These are phyloP conservation scores for Diddensiella caesifluorescens DNA, from an alignment of 805 yeast species.

Conservation along the genomic window DNA sequence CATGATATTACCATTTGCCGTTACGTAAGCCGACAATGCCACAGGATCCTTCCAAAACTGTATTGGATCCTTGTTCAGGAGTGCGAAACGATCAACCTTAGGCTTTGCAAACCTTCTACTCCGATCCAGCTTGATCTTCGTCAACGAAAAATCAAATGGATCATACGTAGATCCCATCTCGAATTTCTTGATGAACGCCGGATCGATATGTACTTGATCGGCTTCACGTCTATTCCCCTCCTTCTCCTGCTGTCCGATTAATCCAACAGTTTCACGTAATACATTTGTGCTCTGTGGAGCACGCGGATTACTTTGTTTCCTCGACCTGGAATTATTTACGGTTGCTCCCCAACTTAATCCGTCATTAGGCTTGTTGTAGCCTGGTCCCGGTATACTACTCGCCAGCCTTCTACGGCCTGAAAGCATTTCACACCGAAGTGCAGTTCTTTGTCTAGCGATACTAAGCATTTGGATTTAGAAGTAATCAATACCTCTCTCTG, in stretches of 20 bases:
- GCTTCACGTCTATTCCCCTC: slow-evolving; percentile 6
- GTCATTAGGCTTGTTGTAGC: too few species aligned
- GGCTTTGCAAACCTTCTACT: slow-evolving; percentile 5
- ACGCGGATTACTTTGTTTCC: too few species aligned
- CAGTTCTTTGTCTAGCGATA: too few species aligned
- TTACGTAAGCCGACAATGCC: slow-evolving; percentile 57
- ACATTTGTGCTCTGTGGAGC: too few species aligned
- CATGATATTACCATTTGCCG: slow-evolving; percentile 69
- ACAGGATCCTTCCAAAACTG: slow-evolving; percentile 48
- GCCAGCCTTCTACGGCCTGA: slow-evolving; percentile 1
- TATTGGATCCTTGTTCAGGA: slow-evolving; percentile 26
- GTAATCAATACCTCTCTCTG: too few species aligned
- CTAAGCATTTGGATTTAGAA: too few species aligned
- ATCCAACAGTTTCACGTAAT: not conserved
- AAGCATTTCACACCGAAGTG: too few species aligned
- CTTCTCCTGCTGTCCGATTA: slow-evolving; percentile 1
- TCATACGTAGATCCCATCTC: slow-evolving; percentile 56
- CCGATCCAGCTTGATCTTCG: slow-evolving; percentile 46
- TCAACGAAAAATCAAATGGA: slow-evolving; percentile 73
- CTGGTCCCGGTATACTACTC: not conserved
- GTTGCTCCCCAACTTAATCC: too few species aligned
- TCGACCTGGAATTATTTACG: too few species aligned
- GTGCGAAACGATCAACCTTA: slow-evolving; percentile 22
- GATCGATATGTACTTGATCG: slow-evolving; percentile 26
- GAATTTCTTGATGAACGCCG: slow-evolving; percentile 43